Base-by-base conservation (phyloP, 2,329 filamentous ascomycete genomes). In the Lecanicillium sp. region DNA sequence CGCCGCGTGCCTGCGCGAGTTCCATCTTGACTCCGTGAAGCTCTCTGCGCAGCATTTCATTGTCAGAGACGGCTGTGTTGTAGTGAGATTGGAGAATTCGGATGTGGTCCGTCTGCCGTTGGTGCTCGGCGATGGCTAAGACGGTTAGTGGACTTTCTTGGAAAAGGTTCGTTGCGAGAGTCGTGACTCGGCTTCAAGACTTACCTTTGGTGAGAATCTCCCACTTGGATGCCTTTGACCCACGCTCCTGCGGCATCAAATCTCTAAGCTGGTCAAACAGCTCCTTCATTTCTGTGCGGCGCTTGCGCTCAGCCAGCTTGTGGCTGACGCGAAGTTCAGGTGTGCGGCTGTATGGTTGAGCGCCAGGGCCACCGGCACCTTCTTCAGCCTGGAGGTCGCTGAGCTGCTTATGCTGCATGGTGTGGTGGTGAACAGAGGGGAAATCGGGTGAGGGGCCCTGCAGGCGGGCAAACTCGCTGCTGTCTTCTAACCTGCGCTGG, bases 221-320 rank as follows among this genome's bases (percentile, higher is more conserved):
- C 87, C 87, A 94, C 58, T 94, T 94, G 56, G 86, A 90, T 0
- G 87, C 87, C 63, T 93, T 94, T 20, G 84, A 85, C 2, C 87
- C 87, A 14, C 87, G 80, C 58, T 88, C 87, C 56, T 89, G 85
- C 1, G 87, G 87, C 68, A 91, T 83, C 30, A 89, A 72, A 55
- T 86, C 83, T 55, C 88, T 80, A 8, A 93, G 69, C 56, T 88
- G 84, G 55, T 93, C 87, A 60, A 93, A 93, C 0, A 93, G 69
- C 58, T 87, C 84, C 68, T 93, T 93, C 87, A 93, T 93, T 62
- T 93, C 87, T 8, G 87, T 90, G 52, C 87, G 74, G 32, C 87
- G 78, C 69, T 93, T 93, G 30, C 87, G 77, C 66, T 93, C 87
- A 0, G 87, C 87, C 48, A 93, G 77, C 65, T 93, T 93, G 67